phyloP scores from a whole-genome alignment of 2,329 filamentous ascomycete species.

The Colletotrichum sp. region DNA sequence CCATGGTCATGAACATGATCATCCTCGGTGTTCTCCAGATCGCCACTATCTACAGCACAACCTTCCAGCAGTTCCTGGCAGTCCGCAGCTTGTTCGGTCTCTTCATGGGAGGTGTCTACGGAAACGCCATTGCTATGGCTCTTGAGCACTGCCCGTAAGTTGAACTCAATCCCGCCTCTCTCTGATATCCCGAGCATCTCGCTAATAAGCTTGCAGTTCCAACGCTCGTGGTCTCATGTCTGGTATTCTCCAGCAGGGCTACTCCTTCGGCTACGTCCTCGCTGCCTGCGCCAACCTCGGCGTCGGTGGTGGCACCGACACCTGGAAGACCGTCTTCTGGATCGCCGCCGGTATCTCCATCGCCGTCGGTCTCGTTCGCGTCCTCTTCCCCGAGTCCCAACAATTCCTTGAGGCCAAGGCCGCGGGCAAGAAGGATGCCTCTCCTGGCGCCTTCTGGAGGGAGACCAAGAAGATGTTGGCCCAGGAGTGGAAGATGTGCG shows the following conservation, averaged over 20 bases:
- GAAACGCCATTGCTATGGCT: conserved; percentile 79
- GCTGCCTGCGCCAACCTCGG: conserved; percentile 78
- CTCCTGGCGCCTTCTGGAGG: conserved; percentile 65
- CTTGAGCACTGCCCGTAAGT: conserved; percentile 73
- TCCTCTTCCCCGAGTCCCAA: conserved; percentile 74
- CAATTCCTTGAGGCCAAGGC: conserved; percentile 76
- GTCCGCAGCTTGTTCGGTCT: conserved; percentile 76
- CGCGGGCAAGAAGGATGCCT: conserved; percentile 49
- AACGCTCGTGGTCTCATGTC: conserved; percentile 81
- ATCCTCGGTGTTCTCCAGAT: conserved; percentile 71
- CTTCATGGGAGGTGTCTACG: conserved; percentile 84
- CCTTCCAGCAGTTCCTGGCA: conserved; percentile 76
- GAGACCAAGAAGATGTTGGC: conserved; percentile 72
- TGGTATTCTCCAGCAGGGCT: conserved; percentile 83
- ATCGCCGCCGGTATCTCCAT: conserved; percentile 70
- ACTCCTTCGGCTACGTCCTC: conserved; percentile 80
- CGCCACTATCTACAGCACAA: conserved; percentile 77
- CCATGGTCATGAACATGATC: conserved; percentile 82
- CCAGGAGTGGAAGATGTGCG: conserved; percentile 76
- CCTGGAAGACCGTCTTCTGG: conserved; percentile 81
- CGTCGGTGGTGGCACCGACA: conserved; percentile 66
- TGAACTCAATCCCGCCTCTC: not conserved
- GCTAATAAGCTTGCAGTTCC: conserved; percentile 37
- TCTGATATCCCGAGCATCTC: not conserved
- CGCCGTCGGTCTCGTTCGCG: conserved; percentile 69